These are phyloP conservation scores for Coemansia aciculifera DNA, from an alignment of 192 early-diverging fungal genomes.

Conservation along the genomic window DNA sequence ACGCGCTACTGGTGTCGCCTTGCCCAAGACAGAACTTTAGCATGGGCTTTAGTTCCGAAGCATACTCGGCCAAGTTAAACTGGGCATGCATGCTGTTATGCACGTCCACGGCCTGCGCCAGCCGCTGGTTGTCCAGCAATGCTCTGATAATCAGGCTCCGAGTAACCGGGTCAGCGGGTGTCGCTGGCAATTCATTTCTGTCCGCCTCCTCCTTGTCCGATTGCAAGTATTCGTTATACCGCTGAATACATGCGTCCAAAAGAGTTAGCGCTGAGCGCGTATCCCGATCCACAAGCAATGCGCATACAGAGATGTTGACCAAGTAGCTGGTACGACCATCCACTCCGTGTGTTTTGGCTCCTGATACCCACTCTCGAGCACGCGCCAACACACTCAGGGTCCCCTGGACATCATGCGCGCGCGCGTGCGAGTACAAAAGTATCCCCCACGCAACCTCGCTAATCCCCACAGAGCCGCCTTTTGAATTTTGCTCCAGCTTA, in stretches of 20 bases:
- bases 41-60: conserved; percentile 9
- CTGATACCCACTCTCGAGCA: conserved; percentile 20
- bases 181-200: conserved; percentile 9
- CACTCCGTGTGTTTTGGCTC: neutral
- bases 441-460: conserved; percentile 36
- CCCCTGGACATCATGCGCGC: conserved; percentile 10
- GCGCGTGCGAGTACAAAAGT: conserved; percentile 29
- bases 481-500: neutral
- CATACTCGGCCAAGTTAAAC: conserved; percentile 4
- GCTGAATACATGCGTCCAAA: conserved; percentile 13
- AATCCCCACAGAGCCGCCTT: neutral
- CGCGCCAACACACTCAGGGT: conserved; percentile 17
- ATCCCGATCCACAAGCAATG: conserved; percentile 14
- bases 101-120: conserved; percentile 15
- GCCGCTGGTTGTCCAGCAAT: conserved; percentile 22
- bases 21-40: conserved; percentile 10
- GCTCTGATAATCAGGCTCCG: conserved; percentile 26
- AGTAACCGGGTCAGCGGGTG: conserved; percentile 28
- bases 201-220: neutral
- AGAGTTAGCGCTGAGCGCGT: conserved; percentile 15
- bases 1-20: neutral
- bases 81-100: conserved; percentile 18
- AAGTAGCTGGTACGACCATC: conserved; percentile 17
- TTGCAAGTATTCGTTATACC: neutral
- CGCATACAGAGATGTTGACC: conserved; percentile 35